Evolutionary conservation across 1,139 yeast genomes (phyloP), one percentile per base, ranked within the genome.

Genomic region (Geotrichum australiense): DNA sequence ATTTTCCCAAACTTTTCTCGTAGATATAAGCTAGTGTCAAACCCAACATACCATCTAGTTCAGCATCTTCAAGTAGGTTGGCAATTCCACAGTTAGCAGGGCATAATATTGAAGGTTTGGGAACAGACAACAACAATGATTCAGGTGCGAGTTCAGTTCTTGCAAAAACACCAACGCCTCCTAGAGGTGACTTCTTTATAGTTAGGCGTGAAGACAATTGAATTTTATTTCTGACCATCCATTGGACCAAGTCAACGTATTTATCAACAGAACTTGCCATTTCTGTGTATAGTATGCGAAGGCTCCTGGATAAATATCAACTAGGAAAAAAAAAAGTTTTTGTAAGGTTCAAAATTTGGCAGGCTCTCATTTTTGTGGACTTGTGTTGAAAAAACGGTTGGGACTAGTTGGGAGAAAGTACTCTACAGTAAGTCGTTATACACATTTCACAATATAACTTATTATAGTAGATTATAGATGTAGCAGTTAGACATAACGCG

Each of bases 161-260:
- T 5, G 82, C 77, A 58, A 80, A 83, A 1, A 86, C 93, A 3
- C 95, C 95, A 3, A 77, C 53, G 0, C 95, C 94, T 2, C 89
- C 86, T 5, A 66, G 49, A 5, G 63, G 53, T 0, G 91, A 80
- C 12, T 55, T 48, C 37, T 62, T 66, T 1, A 81, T 62, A 22
- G 65, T 68, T 35, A 81, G 58, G 6, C 45, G 34, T 18, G 50
- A 41, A 30, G 58, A 53, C 28, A 61, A 44, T 36, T 52, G 43
- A 21, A 57, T 47, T 23, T 50, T 50, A 42, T 56, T 59, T 11
- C 51, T 52, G 12, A 47, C 47, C 54, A 61, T 52, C 64, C 64
- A 61, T 31, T 39, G 41, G 14, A 57, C 48, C 16, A 59, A 48
- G 15, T 43, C 38, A 20, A 43, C 43, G 40, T 51, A 48, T 31